Conservation (phyloP, 2,329 filamentous ascomycete genomes). For the Cercospora sp. region DNA sequence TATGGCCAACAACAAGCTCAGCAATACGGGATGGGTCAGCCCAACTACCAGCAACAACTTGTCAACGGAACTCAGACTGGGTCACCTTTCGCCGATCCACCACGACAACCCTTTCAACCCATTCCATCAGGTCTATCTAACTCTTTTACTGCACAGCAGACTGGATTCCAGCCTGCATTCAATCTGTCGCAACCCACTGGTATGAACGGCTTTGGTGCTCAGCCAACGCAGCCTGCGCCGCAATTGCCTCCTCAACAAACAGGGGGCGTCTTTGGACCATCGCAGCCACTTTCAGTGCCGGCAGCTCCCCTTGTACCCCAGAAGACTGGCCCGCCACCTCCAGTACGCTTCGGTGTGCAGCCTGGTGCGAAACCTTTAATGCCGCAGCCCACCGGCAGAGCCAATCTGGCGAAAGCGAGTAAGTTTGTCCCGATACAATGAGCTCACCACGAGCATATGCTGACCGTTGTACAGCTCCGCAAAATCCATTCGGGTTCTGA, state of each 20-base stretch:
- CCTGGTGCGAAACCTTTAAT: slow-evolving; percentile 71
- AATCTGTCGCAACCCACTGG: slow-evolving; percentile 42
- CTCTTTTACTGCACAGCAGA: slow-evolving; percentile 47
- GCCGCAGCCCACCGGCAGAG: slow-evolving; percentile 85
- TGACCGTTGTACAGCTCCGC: slow-evolving; percentile 53
- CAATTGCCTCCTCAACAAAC: slow-evolving; percentile 60
- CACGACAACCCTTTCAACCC: slow-evolving; percentile 45
- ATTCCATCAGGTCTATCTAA: slow-evolving; percentile 42
- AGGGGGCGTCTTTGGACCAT: slow-evolving; percentile 41
- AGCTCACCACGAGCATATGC: not conserved
- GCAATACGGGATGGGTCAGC: slow-evolving; percentile 29
- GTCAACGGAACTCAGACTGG: slow-evolving; percentile 48
- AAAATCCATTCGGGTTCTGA: slow-evolving; percentile 70
- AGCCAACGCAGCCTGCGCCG: slow-evolving; percentile 47
- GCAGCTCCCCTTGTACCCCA: slow-evolving; percentile 68
- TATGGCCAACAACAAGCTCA: slow-evolving; percentile 22
- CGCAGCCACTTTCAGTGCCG: slow-evolving; percentile 36
- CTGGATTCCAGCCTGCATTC: slow-evolving; percentile 52
- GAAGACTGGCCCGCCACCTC: slow-evolving; percentile 81
- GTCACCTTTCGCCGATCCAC: slow-evolving; percentile 58
- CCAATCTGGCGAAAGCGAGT: slow-evolving; percentile 94
- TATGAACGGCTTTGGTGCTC: slow-evolving; percentile 49
- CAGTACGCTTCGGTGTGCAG: slow-evolving; percentile 82
- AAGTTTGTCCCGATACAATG: slow-evolving; percentile 53
- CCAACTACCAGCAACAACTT: slow-evolving; percentile 53